Percentiles rank a stretch among this genome's conserved stretches.
Conservation (phyloP, 176 grass and related monocot genomes). For the Chrysopogon serrulatus region DNA sequence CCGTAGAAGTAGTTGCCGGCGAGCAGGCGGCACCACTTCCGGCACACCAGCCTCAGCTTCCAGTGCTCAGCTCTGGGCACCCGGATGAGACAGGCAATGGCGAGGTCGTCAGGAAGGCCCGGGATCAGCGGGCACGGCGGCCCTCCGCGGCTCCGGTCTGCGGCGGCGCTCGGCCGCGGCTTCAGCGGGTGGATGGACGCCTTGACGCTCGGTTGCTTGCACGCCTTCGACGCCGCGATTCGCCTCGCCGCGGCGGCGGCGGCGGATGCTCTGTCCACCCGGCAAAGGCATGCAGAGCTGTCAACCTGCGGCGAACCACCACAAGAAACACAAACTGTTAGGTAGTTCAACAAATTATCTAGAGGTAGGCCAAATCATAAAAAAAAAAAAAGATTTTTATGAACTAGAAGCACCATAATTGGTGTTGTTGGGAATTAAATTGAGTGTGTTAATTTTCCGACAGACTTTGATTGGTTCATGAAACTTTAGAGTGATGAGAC, state of each 20-base stretch:
- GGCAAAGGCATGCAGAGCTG: conserved; percentile 62
- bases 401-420: neutral
- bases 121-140: conserved; percentile 58
- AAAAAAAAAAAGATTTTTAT: neutral
- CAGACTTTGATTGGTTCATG: neutral
- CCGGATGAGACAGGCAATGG: conserved; percentile 67
- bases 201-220: conserved; percentile 47
- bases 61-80: conserved; percentile 56
- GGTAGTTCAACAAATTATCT: neutral
- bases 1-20: conserved; percentile 83
- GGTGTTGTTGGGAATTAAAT: neutral
- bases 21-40: conserved; percentile 59
- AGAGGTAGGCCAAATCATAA: neutral
- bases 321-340: neutral
- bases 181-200: conserved; percentile 75
- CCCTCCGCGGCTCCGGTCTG: neutral
- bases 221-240: conserved; percentile 35
- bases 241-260: conserved; percentile 19
- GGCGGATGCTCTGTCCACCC: conserved; percentile 42
- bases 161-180: neutral
- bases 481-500: conserved; percentile 11
- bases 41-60: conserved; percentile 69
- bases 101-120: conserved; percentile 75
- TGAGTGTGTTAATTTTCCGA: neutral
- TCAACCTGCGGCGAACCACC: conserved; percentile 48